These are phyloP conservation scores for Holtermannia corniformis DNA, from an alignment of 768 basidiomycete species.

Conservation along the genomic window DNA sequence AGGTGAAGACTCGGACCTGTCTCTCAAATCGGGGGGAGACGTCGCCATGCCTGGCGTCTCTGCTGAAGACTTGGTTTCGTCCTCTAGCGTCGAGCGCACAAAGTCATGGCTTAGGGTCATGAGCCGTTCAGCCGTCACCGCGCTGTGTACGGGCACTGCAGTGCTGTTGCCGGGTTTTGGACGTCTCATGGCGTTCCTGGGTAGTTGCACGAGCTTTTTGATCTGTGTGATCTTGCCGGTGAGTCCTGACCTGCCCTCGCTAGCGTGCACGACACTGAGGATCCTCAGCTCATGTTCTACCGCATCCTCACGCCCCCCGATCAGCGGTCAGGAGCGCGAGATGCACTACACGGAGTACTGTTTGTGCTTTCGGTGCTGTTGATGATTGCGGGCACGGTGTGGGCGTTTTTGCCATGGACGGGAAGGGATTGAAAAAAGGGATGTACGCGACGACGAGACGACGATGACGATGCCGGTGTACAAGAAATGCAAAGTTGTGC, in stretches of 20 bases:
- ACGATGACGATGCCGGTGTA: not conserved
- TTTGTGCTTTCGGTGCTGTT: conserved; percentile 52
- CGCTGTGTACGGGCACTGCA: conserved; percentile 58
- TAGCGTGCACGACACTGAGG: not conserved
- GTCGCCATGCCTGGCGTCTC: conserved; percentile 3
- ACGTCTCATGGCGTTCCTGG: conserved; percentile 69
- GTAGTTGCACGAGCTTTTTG: conserved; percentile 72
- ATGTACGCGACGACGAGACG: not conserved
- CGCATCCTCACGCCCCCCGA: conserved; percentile 20
- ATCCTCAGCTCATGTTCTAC: conserved; percentile 32
- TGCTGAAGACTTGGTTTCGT: conserved; percentile 6
- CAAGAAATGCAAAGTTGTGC: not conserved
- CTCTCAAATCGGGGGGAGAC: not conserved
- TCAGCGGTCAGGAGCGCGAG: not conserved
- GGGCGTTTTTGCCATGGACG: conserved; percentile 48
- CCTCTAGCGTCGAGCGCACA: conserved; percentile 5
- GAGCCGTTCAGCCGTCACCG: conserved; percentile 54
- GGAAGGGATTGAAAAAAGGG: conserved; percentile 1
- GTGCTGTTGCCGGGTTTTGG: conserved; percentile 71
- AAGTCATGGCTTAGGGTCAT: conserved; percentile 35
- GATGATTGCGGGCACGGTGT: conserved; percentile 68
- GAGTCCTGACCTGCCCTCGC: conserved; percentile 45
- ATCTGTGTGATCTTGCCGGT: conserved; percentile 71
- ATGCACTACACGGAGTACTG: conserved; percentile 49
- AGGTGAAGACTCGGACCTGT: not conserved